phyloP scores from a whole-genome alignment of 257 asterid species.

The Euphrasia confusa region DNA sequence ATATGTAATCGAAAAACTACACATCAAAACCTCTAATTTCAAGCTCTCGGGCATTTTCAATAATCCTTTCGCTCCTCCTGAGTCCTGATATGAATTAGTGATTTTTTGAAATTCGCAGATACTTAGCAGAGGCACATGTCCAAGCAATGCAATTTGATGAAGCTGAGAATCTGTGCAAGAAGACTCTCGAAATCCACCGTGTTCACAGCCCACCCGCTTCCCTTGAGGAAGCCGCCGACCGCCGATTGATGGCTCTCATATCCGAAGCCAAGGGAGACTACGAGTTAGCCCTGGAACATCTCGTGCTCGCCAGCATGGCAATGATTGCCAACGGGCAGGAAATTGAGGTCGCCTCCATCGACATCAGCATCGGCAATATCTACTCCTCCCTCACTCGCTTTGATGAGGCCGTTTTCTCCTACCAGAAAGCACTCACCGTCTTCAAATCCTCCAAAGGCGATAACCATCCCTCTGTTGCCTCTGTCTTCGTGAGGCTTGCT shows the following conservation, averaged over 20 bases:
- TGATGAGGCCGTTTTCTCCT: slow-evolving; percentile 96
- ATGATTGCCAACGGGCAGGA: slow-evolving; percentile 98
- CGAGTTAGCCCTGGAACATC: slow-evolving; percentile 94
- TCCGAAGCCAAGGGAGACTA: slow-evolving; percentile 93
- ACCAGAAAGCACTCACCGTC: slow-evolving; percentile 97
- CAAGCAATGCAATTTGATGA: slow-evolving; percentile 98
- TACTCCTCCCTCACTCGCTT: slow-evolving; percentile 86
- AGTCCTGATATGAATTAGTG: slow-evolving; percentile 11
- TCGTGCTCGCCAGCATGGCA: slow-evolving; percentile 96
- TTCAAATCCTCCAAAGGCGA: slow-evolving; percentile 96
- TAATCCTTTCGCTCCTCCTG: no score
- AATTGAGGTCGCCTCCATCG: slow-evolving; percentile 87
- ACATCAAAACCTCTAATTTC: no score
- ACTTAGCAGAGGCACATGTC: slow-evolving; percentile 96
- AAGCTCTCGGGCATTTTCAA: background rate
- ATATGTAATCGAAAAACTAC: no score
- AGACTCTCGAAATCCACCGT: slow-evolving; percentile 94
- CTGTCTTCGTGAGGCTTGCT: slow-evolving; percentile 88
- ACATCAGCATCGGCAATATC: slow-evolving; percentile 91
- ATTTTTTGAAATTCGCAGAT: slow-evolving; percentile 39
- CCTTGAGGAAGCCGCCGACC: slow-evolving; percentile 99
- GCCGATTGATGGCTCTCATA: slow-evolving; percentile 94
- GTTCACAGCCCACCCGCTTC: slow-evolving; percentile 98
- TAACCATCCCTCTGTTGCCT: slow-evolving; percentile 91
- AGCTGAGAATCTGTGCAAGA: slow-evolving; percentile 78